These are phyloP conservation scores for Microcyclospora tardicrescens DNA, from an alignment of 2,329 filamentous ascomycete species.

Conservation along the genomic window DNA sequence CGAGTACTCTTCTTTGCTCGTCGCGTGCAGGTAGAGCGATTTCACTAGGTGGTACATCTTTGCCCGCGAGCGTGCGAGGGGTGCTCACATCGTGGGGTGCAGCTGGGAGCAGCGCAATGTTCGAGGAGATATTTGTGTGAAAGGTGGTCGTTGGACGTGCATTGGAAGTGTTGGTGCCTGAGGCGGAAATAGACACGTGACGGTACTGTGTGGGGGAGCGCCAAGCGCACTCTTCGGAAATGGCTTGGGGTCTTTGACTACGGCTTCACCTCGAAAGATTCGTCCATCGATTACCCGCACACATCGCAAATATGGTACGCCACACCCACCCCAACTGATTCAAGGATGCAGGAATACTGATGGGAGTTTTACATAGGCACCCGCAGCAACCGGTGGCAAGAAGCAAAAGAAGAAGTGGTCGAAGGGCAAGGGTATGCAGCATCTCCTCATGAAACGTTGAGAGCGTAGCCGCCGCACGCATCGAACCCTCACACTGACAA, in stretches of 20 bases:
- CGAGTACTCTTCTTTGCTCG: conserved; percentile 98
- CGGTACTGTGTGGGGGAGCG: too few relatives aligned
- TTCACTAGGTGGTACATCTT: conserved; percentile 92
- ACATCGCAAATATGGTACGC: neutral
- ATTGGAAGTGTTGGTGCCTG: too few relatives aligned
- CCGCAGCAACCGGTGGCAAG: conserved; percentile 52
- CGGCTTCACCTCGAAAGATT: neutral
- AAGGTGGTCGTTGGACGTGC: too few relatives aligned
- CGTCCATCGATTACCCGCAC: neutral
- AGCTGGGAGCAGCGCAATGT: too few relatives aligned
- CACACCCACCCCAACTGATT: neutral
- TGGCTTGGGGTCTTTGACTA: too few relatives aligned
- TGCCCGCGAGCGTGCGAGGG: neutral
- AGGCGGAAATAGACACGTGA: too few relatives aligned
- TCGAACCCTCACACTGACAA: conserved; percentile 5
- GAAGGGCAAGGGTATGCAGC: conserved; percentile 34
- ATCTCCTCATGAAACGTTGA: too few relatives aligned
- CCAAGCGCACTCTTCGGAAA: too few relatives aligned
- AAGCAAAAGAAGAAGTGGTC: conserved; percentile 77
- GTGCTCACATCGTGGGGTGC: too few relatives aligned
- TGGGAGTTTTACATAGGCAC: conserved; percentile 1
- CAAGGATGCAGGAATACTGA: neutral
- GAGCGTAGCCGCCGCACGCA: too few relatives aligned
- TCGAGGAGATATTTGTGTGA: too few relatives aligned
- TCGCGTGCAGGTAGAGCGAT: conserved; percentile 86